A percentile compares a stretch with the other conserved stretches of the same genome.
phyloP scores from a whole-genome alignment of 73 alveolate species.

The Paramecium caudatum region DNA sequence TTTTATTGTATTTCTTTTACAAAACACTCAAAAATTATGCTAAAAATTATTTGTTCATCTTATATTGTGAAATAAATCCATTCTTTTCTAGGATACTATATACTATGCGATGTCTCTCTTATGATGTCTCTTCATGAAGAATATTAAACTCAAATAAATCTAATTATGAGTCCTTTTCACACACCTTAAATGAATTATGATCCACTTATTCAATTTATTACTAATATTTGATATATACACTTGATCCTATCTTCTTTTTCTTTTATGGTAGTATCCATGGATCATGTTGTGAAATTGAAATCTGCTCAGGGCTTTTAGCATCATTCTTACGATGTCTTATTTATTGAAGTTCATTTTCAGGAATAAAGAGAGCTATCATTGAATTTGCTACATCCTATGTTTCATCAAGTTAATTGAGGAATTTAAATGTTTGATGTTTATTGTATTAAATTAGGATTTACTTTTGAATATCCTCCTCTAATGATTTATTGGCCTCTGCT shows the following conservation, averaged over 20 bases:
- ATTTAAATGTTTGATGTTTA: slow-evolving; percentile 61
- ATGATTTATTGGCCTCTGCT: slow-evolving; percentile 57
- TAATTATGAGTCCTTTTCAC: slow-evolving; percentile 28
- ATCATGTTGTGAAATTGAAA: not conserved
- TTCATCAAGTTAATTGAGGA: slow-evolving; percentile 41
- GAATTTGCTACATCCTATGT: slow-evolving; percentile 66
- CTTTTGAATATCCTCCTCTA: slow-evolving; percentile 66
- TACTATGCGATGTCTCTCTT: slow-evolving; percentile 62
- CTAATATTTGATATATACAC: slow-evolving; percentile 19
- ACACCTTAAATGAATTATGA: not conserved
- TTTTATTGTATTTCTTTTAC: slow-evolving; percentile 53
- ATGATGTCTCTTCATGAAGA: not conserved
- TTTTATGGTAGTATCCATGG: not conserved
- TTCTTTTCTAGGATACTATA: slow-evolving; percentile 61
- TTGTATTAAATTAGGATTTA: not conserved
- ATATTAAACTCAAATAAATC: slow-evolving; percentile 72
- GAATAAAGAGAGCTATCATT: slow-evolving; percentile 59
- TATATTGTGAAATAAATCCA: slow-evolving; percentile 40
- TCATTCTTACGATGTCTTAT: slow-evolving; percentile 49
- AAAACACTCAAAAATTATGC: slow-evolving; percentile 68
- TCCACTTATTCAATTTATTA: slow-evolving; percentile 1
- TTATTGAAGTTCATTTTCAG: slow-evolving; percentile 55
- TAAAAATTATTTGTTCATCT: slow-evolving; percentile 24
- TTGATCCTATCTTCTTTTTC: slow-evolving; percentile 48
- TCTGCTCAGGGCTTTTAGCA: slow-evolving; percentile 1